phyloP scores from a whole-genome alignment of 2,329 filamentous ascomycete species.

The Hawksworthiomyces lignivorus region DNA sequence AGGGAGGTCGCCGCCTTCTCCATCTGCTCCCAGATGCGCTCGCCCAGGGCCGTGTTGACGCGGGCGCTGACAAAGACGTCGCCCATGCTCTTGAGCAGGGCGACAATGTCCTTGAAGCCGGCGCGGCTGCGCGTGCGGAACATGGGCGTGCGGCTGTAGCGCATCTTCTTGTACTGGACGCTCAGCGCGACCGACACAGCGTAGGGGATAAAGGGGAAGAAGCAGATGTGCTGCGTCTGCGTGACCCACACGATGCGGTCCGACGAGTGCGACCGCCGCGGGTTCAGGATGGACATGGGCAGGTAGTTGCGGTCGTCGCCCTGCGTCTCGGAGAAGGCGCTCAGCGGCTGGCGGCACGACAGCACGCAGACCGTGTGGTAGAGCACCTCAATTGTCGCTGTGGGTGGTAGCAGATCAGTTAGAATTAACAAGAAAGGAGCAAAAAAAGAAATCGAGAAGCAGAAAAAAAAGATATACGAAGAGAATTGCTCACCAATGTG shows the following conservation, averaged over 20 bases:
- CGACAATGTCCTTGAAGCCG: constrained; percentile 47
- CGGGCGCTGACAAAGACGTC: constrained; percentile 51
- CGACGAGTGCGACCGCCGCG: constrained; percentile 48
- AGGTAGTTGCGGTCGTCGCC: constrained; percentile 31
- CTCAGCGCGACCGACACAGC: constrained; percentile 54
- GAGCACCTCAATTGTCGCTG: constrained; percentile 45
- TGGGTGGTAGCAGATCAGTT: background rate
- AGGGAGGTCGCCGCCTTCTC: constrained; percentile 43
- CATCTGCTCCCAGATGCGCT: constrained; percentile 49
- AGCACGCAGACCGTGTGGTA: constrained; percentile 59
- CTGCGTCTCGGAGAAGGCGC: constrained; percentile 26
- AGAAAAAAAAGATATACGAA: background rate
- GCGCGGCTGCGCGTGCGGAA: constrained; percentile 48
- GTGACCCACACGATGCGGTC: constrained; percentile 51
- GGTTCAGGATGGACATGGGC: constrained; percentile 42
- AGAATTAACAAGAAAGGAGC: background rate
- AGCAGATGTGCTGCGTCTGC: constrained; percentile 41
- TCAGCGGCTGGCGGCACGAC: constrained; percentile 45
- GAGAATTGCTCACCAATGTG: constrained; percentile 34
- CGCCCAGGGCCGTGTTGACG: constrained; percentile 47
- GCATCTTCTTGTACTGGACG: constrained; percentile 57
- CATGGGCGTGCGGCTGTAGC: constrained; percentile 51
- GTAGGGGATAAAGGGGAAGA: constrained; percentile 54
- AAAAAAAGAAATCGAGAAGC: background rate
- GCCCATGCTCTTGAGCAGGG: constrained; percentile 44